These are phyloP conservation scores for Cordyceps cateniannulata DNA, from an alignment of 2,329 filamentous ascomycete species.

Conservation along the genomic window DNA sequence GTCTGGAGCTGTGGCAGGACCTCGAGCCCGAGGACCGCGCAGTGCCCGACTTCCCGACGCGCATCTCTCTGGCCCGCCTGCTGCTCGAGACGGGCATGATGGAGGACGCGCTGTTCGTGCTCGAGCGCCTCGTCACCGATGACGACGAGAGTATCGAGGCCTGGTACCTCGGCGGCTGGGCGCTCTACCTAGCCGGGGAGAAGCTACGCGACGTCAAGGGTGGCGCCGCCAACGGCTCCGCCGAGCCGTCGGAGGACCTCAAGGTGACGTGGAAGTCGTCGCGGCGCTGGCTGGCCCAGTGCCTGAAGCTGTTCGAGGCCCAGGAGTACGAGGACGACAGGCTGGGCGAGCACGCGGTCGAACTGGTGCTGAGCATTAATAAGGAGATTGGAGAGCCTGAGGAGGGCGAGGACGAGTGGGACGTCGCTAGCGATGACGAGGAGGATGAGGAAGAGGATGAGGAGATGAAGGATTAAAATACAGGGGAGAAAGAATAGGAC, in stretches of 20 bases:
- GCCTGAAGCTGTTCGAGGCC: slow-evolving; percentile 68
- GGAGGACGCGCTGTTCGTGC: slow-evolving; percentile 73
- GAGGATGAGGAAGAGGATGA: slow-evolving; percentile 38
- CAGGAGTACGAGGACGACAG: slow-evolving; percentile 83
- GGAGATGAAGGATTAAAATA: slow-evolving; percentile 52
- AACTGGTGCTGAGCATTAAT: slow-evolving; percentile 60
- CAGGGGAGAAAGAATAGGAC: slow-evolving; percentile 24
- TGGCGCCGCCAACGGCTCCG: slow-evolving; percentile 21
- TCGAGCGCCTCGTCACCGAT: slow-evolving; percentile 77
- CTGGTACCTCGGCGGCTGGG: slow-evolving; percentile 97
- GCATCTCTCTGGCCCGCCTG: slow-evolving; percentile 76
- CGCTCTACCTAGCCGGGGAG: slow-evolving; percentile 71
- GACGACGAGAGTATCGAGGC: slow-evolving; percentile 93
- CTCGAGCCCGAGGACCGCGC: slow-evolving; percentile 63
- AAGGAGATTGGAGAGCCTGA: slow-evolving; percentile 56
- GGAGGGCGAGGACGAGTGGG: slow-evolving; percentile 49
- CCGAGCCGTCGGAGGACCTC: slow-evolving; percentile 41
- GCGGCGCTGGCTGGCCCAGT: slow-evolving; percentile 75
- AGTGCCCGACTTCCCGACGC: slow-evolving; percentile 79
- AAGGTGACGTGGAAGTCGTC: slow-evolving; percentile 64
- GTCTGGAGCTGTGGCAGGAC: slow-evolving; percentile 77
- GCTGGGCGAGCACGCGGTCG: slow-evolving; percentile 66
- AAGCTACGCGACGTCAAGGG: slow-evolving; percentile 44
- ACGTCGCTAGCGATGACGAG: slow-evolving; percentile 42
- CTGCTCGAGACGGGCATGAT: slow-evolving; percentile 89